A percentile compares a stretch with the other conserved stretches of the same genome.
Evolutionary conservation across 176 grass and related monocot species (phyloP).

Genomic region (Pharus latifolius): DNA sequence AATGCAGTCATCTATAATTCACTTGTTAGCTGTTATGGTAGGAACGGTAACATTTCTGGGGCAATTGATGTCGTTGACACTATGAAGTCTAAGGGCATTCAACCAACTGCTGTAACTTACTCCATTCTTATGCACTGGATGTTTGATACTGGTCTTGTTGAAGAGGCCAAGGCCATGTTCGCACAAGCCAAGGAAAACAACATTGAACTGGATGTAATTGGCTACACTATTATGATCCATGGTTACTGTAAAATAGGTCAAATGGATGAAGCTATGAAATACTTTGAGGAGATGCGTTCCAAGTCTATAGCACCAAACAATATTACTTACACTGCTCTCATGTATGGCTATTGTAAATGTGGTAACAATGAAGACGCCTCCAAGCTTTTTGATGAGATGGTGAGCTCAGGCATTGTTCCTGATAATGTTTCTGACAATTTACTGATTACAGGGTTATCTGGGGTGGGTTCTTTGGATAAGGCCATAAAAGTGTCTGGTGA

Average conservation of each 20-base stretch:
- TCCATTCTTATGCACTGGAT: constrained; percentile 70
- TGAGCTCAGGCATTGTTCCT: constrained; percentile 52
- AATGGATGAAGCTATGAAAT: constrained; percentile 57
- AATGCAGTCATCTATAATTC: constrained; percentile 73
- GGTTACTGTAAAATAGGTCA: constrained; percentile 73
- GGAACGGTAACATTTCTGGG: constrained; percentile 57
- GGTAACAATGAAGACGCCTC: constrained; percentile 50
- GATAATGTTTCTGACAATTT: constrained; percentile 61
- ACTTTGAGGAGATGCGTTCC: constrained; percentile 60
- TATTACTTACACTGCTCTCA: constrained; percentile 71
- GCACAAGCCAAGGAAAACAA: constrained; percentile 26
- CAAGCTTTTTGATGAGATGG: constrained; percentile 73
- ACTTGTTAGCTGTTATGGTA: constrained; percentile 76
- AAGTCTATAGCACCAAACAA: constrained; percentile 70
- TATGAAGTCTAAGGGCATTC: constrained; percentile 61
- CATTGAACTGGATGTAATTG: constrained; percentile 53
- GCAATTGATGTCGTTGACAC: constrained; percentile 52
- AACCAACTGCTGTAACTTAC: constrained; percentile 62
- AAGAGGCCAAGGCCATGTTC: constrained; percentile 67
- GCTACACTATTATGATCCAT: constrained; percentile 69
- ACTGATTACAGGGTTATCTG: constrained; percentile 40
- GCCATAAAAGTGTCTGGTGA: constrained; percentile 29
- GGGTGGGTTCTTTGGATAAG: constrained; percentile 39
- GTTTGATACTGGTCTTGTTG: constrained; percentile 53
- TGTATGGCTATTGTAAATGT: constrained; percentile 68